Evolutionary conservation across 2,329 filamentous ascomycete genomes (phyloP).

Genomic region (Torrubiella hemipterigena): DNA sequence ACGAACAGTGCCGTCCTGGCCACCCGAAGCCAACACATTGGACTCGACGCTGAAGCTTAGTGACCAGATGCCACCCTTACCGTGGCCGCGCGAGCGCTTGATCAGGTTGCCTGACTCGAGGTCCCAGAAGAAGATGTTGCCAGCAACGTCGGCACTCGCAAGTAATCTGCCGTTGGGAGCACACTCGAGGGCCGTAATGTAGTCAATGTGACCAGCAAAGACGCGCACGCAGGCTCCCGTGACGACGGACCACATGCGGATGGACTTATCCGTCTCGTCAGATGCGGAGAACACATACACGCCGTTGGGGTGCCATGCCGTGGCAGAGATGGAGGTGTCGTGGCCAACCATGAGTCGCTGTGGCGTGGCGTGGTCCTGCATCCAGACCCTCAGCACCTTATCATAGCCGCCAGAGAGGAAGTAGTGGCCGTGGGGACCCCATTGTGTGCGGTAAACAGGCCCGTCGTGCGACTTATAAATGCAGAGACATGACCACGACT

Average conservation of each 20-base stretch:
- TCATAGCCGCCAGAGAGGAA: slow-evolving; percentile 83
- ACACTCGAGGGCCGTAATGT: slow-evolving; percentile 74
- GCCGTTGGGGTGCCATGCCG: slow-evolving; percentile 93
- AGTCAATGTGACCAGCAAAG: slow-evolving; percentile 83
- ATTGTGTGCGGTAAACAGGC: slow-evolving; percentile 77
- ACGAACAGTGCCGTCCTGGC: slow-evolving; percentile 83
- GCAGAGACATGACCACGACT: slow-evolving; percentile 84
- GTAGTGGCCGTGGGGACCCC: slow-evolving; percentile 92
- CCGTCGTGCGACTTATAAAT: slow-evolving; percentile 89
- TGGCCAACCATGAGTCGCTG: slow-evolving; percentile 84
- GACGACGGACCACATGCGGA: slow-evolving; percentile 93
- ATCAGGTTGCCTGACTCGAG: slow-evolving; percentile 73
- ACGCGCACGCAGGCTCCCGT: slow-evolving; percentile 81
- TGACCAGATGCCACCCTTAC: slow-evolving; percentile 86
- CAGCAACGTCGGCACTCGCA: slow-evolving; percentile 80
- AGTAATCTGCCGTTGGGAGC: slow-evolving; percentile 79
- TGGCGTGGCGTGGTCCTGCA: slow-evolving; percentile 82
- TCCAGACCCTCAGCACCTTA: slow-evolving; percentile 82
- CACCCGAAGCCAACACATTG: slow-evolving; percentile 77
- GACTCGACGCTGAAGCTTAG: slow-evolving; percentile 91
- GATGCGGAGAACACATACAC: slow-evolving; percentile 89
- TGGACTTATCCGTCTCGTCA: slow-evolving; percentile 72
- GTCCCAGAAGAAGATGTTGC: slow-evolving; percentile 92
- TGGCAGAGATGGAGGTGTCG: slow-evolving; percentile 79
- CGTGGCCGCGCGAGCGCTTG: slow-evolving; percentile 90